A percentile compares a stretch with the other conserved stretches of the same genome.
Evolutionary conservation across 495 filamentous ascomycete species (phyloP).

Genomic region (Aspergillus coremiiformis): DNA sequence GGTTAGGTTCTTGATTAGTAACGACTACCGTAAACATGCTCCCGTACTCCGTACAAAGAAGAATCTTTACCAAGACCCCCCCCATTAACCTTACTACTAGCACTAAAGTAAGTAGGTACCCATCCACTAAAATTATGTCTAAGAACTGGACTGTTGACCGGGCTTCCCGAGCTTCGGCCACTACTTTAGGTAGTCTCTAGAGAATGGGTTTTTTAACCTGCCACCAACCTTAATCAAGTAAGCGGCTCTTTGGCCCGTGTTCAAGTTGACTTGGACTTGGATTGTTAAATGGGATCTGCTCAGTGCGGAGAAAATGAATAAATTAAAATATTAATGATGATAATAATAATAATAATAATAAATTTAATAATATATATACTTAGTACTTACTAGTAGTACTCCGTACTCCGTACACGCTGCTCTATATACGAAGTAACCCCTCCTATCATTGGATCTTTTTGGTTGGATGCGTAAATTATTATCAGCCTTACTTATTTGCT

Average conservation of each 20-base stretch:
- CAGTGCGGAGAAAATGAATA: slow-evolving; percentile 11
- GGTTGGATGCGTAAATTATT: background rate
- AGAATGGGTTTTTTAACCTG: background rate
- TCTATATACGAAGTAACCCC: background rate
- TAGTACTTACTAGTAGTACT: too few relatives aligned
- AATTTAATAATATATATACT: too few relatives aligned
- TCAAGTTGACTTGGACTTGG: slow-evolving; percentile 2
- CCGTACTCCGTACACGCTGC: too few relatives aligned
- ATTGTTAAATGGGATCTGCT: background rate
- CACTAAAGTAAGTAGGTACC: too few relatives aligned
- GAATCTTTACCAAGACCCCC: too few relatives aligned
- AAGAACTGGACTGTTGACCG: too few relatives aligned
- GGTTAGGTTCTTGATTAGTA: too few relatives aligned
- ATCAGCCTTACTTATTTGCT: background rate
- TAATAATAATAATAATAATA: background rate
- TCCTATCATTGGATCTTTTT: background rate
- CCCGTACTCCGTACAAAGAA: too few relatives aligned
- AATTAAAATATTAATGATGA: background rate
- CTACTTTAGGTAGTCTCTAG: background rate
- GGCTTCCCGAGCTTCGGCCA: background rate
- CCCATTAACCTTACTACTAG: too few relatives aligned
- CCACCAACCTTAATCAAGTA: slow-evolving; percentile 7
- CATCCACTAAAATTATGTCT: too few relatives aligned
- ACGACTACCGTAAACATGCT: too few relatives aligned
- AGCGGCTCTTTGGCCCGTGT: slow-evolving; percentile 17